Base-by-base conservation (phyloP, 139 green algal genomes). In the Nannochloris sp. region DNA sequence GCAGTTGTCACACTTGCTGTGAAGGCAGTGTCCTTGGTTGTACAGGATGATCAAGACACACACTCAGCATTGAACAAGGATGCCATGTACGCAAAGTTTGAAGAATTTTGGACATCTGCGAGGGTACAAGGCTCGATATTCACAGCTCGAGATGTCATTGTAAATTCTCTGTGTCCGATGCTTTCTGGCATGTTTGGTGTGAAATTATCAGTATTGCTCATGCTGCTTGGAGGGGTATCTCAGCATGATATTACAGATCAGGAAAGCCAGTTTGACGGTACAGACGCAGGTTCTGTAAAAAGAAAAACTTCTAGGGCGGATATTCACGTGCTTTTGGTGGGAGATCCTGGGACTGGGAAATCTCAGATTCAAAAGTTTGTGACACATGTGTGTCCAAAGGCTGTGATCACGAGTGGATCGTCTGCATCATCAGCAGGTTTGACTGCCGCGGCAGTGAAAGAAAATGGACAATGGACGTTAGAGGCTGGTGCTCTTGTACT, bases 291-390 rank as follows among this genome's bases (percentile, higher is more conserved):
- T 5, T 40, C 34, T 40, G 34, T 40, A 11, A 40, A 40, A 40
- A 9, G 34, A 40, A 40, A 40, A 40, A 1, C 34, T 40, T 40
- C 84, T 29, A 71, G 90, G 0, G 85, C 87, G 1, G 79, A 95
- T 51, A 49, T 85, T 5, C 90, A 97, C 75, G 80, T 97, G 72
- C 80, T 97, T 57, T 74, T 97, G 16, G 76, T 95, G 7, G 90
- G 90, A 3, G 90, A 97, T 69, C 90, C 90, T 5, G 90, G 90
- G 36, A 91, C 81, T 53, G 83, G 79, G 12, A 87, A 89, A 69
- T 86, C 78, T 16, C 85, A 94, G 69, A 71, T 96, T 40, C 85
- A 93, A 77, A 83, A 84, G 61, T 94, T 83, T 69, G 82, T 83
- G 4, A 78, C 79, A 3, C 73, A 71, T 14, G 75, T 90, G 31